Base-by-base conservation (phyloP, 345 rosid species). In the Eucalyptus camaldulensis region DNA sequence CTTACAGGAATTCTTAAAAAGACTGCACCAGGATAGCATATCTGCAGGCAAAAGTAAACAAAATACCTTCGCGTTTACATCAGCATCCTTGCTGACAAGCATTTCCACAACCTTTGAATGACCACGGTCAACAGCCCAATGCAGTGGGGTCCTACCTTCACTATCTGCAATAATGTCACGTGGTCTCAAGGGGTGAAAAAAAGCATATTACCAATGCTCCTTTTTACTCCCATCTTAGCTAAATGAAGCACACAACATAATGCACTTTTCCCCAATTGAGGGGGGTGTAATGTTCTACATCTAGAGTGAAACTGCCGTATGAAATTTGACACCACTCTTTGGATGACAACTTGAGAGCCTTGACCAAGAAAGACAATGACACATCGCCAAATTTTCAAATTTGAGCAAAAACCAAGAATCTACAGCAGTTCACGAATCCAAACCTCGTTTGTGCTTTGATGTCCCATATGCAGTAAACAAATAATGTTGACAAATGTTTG, bases 41-140 rank as follows among this genome's bases (percentile, higher is more conserved):
- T 13, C 56, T 85, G 62, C 44, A 29, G 65, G 87, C 44, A 51
- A 7, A 49, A 12, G 49, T 33, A 22, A 53, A 40, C 25, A 50
- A 47, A 62, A 89, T 90, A 95, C 99, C 98, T 96, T 94, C 13
- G 97, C 96, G 91, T 97, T 94, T 88, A 98, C 91, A 91, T 98
- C 96, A 12, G 97, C 95, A 9, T 95, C 94, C 89, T 88, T 95
- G 88, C 93, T 92, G 62, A 97, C 88, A 88, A 97, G 96, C 65
- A 89, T 88, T 90, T 98, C 94, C 12, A 92, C 91, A 49, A 95
- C 91, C 69, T 93, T 58, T 45, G 92, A 88, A 88, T 96, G 98
- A 14, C 99, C 98, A 87, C 99, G 98, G 89, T 98, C 99, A 88
- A 94, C 97, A 85, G 99, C 99, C 99, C 99, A 97, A 89, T 98